Base-by-base conservation (phyloP, 2,329 filamentous ascomycete species). In the Phyllosticta capitalensis region DNA sequence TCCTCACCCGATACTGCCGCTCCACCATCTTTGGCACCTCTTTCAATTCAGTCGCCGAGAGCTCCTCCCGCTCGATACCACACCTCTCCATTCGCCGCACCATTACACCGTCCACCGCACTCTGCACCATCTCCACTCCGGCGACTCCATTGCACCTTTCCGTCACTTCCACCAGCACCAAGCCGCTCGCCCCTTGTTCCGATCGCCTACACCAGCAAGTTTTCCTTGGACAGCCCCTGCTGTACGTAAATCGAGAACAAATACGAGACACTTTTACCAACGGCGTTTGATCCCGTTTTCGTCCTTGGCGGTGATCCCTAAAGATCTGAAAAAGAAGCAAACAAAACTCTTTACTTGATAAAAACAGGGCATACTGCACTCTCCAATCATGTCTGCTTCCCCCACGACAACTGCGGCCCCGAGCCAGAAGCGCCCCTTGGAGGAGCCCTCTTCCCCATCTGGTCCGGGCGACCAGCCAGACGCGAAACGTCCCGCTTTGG, bases 371-470 rank as follows among this genome's bases (percentile, higher is more conserved):
- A 51, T 26, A 26, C 24, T 26, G 24, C 24, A 26, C 24, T 26
- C 24, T 26, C 24, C 38, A n/a, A 55, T 50, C 61, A 78, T 78
- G 76, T 76, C 75, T 66, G 73, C 75, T 48, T 76, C 75, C 62
- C 75, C 77, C 30, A 76, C 75, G 58, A 68, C 73, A 58, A 74
- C 76, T 54, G 74, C 77, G 61, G 75, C 76, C 63, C 83, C 84
- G 55, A 87, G 85, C 61, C 84, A 89, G 71, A 99, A 99, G 83
- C 91, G 94, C 70, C 94, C 94, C 63, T 85, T 99, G 65, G 94
- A 99, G 80, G 94, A 97, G 72, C 89, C 92, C 10, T 97, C 94
- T 19, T 99, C 94, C 9, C 94, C 94, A 38, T 95, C 91, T 30
- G 89, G 89, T 63, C 87, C 88, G 48, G 90, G 84, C 71, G 94